Evolutionary conservation across 1,284 basidiomycete species (phyloP), one percentile per base, ranked within the genome.

Genomic region (Sporisorium exsertum): DNA sequence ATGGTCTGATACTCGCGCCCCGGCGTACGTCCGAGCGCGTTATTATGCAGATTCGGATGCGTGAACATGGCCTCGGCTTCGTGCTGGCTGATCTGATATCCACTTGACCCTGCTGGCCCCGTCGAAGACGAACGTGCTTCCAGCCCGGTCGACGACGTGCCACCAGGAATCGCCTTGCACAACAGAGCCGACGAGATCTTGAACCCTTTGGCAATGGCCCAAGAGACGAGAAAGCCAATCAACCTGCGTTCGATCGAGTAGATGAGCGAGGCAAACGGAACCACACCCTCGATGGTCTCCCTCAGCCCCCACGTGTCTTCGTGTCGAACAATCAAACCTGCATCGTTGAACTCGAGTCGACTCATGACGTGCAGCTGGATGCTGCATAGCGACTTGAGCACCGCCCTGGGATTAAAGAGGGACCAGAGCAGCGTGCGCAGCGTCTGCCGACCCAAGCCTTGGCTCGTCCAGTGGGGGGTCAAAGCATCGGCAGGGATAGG

Each of bases 321-420:
- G 61, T 85, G 84, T 27, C 81, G 70, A 3, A 84, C 83, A 43
- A 85, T 84, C 20, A 79, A 69, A 18, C 84, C 84, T 40, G 77
- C 81, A 49, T 85, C 84, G 71, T 85, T 85, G 73, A 85, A 85
- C 65, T 85, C 84, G 29, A 85, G 73, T 1, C 84, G 77, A 52
- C 81, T 84, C 79, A 85, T 78, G 18, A 85, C 49, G 33, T 82
- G 79, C 43, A 85, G 63, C 64, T 84, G 77, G 52, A 85, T 78
- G n/a, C 81, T 81, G 60, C 77, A 81, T 5, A 85, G 43, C 40
- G 65, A 68, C 43, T 72, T 79, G 42, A 85, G 72, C 45, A 76
- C 74, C 6, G 71, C 72, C 2, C 77, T 65, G 0, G 83, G 84
- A 20, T 80, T 77, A 56, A 85, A 70, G 33, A 84, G 52, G 33